These are phyloP conservation scores for Podila minutissima DNA, from an alignment of 192 early-diverging fungal species.

Conservation along the genomic window DNA sequence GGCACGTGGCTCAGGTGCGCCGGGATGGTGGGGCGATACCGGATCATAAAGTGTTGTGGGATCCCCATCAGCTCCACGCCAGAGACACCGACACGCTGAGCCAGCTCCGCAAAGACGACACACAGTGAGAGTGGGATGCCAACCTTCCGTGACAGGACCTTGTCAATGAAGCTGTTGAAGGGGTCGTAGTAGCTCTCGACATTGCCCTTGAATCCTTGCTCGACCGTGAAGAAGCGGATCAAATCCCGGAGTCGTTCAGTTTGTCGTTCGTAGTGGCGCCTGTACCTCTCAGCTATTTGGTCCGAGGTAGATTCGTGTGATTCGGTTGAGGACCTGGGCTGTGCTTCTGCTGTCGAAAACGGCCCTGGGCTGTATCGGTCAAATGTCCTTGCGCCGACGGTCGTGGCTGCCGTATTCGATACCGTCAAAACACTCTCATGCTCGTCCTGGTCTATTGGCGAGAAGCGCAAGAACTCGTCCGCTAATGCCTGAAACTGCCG, in stretches of 20 bases:
- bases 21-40: constrained; percentile 16
- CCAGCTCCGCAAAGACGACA: constrained; percentile 47
- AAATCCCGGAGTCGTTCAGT: constrained; percentile 19
- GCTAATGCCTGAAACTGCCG: constrained; percentile 32
- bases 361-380: constrained; percentile 15
- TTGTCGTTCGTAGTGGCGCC: constrained; percentile 17
- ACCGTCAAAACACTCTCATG: not conserved
- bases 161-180: constrained; percentile 51
- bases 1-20: too few relatives aligned
- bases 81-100: constrained; percentile 30
- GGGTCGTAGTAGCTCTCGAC: constrained; percentile 48
- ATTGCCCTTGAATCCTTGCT: constrained; percentile 52
- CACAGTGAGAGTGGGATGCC: constrained; percentile 51
- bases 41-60: constrained; percentile 53
- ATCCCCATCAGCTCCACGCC: constrained; percentile 47
- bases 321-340: not conserved
- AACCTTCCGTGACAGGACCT: constrained; percentile 32
- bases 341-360: not conserved
- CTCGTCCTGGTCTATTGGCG: constrained; percentile 5
- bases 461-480: constrained; percentile 28
- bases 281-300: not conserved
- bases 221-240: constrained; percentile 39
- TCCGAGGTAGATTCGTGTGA: not conserved
- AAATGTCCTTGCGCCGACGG: not conserved
- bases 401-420: not conserved